Base-by-base conservation (phyloP, 306 rosid genomes). In the Mucuna pruriens region DNA sequence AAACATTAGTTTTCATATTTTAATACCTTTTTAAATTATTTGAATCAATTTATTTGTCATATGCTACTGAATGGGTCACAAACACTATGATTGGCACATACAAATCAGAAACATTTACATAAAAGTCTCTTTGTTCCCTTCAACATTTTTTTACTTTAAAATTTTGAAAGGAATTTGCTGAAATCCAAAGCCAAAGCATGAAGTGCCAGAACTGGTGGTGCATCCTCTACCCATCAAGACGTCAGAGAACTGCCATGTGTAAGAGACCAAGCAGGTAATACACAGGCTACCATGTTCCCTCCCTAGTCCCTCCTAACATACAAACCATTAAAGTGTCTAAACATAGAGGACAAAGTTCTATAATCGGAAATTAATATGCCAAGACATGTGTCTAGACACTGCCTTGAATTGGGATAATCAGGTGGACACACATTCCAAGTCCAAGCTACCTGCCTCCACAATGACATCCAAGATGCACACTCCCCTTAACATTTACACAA, bases 201-300 rank as follows among this genome's bases (percentile, higher is more conserved):
- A 55, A 55, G 63, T 15, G 39, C 9, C 19, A 26, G 9, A 25
- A 12, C 54, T 5, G 6, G 51, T 0, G 0, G 62, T 4, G 67
- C 52, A 61, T 9, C 29, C 60, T 25, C 39, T 29, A 79, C 38
- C 19, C 49, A 57, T 31, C 31, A 60, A 22, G n/a, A n/a, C n/a
- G n/a, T n/a, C n/a, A n/a, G n/a, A n/a, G 79, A 46, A 61, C 45
- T 46, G 16, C 7, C 40, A 71, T 23, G 79, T 8, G 17, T 46
- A 71, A 61, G 64, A 70, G 77, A 42, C 12, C 40, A 80, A 71
- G 57, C 36, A 49, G 7, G 11, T 29, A 80, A 72, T 23, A 36
- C 34, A 34, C 3, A 17, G 45, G 23, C 19, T 40, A 54, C n/a
- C 22, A 7, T 17, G 17, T 26, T 68, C 33, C 39, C 36, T 40